Conservation (phyloP, 768 basidiomycete species). For the Suillus spraguei region DNA sequence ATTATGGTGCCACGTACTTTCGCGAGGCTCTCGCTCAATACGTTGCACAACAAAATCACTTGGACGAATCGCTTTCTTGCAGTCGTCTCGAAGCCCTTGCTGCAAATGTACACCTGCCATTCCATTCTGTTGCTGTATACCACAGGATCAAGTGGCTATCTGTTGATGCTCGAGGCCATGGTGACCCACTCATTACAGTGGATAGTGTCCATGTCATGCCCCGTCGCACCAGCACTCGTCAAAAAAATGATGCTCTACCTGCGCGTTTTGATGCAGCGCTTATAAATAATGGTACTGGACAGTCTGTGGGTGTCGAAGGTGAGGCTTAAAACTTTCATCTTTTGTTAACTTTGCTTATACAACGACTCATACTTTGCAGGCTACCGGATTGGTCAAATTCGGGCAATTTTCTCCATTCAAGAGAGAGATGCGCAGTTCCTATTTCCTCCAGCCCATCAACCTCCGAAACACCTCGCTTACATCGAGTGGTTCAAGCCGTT, state of each 20-base stretch:
- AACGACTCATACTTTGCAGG: too few species aligned
- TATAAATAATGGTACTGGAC: slow-evolving; percentile 14
- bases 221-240: background rate
- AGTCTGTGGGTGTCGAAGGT: slow-evolving; percentile 21
- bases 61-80: background rate
- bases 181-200: background rate
- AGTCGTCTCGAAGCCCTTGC: background rate
- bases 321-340: too few species aligned
- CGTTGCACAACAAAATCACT: too few species aligned
- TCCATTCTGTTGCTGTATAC: background rate
- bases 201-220: background rate
- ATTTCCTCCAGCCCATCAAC: too few species aligned
- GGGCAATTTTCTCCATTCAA: too few species aligned
- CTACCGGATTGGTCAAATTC: too few species aligned
- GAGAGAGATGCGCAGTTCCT: too few species aligned
- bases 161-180: background rate
- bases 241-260: background rate
- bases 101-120: background rate
- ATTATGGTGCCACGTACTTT: too few species aligned
- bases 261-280: slow-evolving; percentile 14
- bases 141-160: background rate
- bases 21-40: too few species aligned
- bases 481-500: too few species aligned
- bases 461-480: too few species aligned
- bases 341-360: too few species aligned